These are phyloP conservation scores for Takashimella koratensis DNA, from an alignment of 1,284 basidiomycete genomes.

Conservation along the genomic window DNA sequence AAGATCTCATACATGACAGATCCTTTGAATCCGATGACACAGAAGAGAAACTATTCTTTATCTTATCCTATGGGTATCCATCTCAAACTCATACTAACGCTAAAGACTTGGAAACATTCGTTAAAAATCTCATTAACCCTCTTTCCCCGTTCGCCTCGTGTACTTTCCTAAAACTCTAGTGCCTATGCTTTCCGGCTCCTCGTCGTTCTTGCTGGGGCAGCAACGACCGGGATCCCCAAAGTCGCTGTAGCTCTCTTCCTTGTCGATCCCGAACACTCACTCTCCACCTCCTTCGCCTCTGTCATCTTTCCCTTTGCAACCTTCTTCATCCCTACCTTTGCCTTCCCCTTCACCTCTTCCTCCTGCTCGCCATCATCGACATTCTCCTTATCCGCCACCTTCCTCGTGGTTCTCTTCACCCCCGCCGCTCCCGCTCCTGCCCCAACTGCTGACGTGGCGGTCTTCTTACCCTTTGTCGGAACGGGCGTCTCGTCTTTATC, in stretches of 20 bases:
- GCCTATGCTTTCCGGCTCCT: neutral
- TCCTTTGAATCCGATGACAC: too few relatives aligned
- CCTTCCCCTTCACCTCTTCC: neutral
- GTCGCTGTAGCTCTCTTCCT: neutral
- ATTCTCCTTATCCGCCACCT: neutral
- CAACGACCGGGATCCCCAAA: neutral
- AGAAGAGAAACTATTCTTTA: too few relatives aligned
- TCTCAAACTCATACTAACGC: too few relatives aligned
- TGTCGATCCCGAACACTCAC: neutral
- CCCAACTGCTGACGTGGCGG: neutral
- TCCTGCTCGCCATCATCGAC: neutral
- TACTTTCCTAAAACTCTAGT: too few relatives aligned
- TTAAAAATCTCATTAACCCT: too few relatives aligned
- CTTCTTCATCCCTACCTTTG: neutral
- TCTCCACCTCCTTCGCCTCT: neutral
- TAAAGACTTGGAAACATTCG: too few relatives aligned
- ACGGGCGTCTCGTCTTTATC: neutral
- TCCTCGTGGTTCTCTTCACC: neutral
- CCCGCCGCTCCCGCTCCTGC: too few relatives aligned
- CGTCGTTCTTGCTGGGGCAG: neutral
- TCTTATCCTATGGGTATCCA: too few relatives aligned
- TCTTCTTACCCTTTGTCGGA: neutral
- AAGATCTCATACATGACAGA: too few relatives aligned
- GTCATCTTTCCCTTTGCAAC: neutral
- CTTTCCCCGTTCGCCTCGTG: too few relatives aligned